phyloP scores from a whole-genome alignment of 768 basidiomycete species.

The Dacryopinax primogenitus region DNA sequence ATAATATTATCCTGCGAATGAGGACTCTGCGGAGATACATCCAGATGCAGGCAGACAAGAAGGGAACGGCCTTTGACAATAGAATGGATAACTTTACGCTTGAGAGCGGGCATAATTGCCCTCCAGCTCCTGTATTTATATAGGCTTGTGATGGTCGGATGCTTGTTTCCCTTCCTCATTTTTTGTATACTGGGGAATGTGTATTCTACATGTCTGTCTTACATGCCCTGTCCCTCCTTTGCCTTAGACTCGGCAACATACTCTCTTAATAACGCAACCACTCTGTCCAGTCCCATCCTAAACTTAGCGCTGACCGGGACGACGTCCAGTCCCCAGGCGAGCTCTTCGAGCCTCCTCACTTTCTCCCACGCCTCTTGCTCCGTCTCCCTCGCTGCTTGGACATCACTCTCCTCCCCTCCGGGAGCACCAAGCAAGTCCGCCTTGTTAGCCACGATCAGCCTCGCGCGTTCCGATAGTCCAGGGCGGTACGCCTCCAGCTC shows the following conservation, averaged over 20 bases:
- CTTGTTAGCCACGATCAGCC: constrained; percentile 87
- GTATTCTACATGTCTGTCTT: background rate
- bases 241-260: constrained; percentile 40
- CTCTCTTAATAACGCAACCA: constrained; percentile 52
- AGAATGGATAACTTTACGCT: no score
- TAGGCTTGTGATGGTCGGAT: no score
- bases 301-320: constrained; percentile 78
- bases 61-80: no score
- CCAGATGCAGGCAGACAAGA: no score
- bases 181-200: no score
- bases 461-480: constrained; percentile 62
- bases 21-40: no score
- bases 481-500: constrained; percentile 74
- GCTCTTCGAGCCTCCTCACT: constrained; percentile 43
- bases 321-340: constrained; percentile 44
- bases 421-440: constrained; percentile 63
- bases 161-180: no score
- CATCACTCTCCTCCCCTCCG: constrained; percentile 18
- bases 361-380: constrained; percentile 46
- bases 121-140: no score
- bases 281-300: constrained; percentile 60
- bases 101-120: no score
- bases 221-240: constrained; percentile 11
- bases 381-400: constrained; percentile 23
- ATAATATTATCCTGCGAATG: no score